phyloP scores from a whole-genome alignment of 2,329 filamentous ascomycete species.

The Talaromyces islandicus region DNA sequence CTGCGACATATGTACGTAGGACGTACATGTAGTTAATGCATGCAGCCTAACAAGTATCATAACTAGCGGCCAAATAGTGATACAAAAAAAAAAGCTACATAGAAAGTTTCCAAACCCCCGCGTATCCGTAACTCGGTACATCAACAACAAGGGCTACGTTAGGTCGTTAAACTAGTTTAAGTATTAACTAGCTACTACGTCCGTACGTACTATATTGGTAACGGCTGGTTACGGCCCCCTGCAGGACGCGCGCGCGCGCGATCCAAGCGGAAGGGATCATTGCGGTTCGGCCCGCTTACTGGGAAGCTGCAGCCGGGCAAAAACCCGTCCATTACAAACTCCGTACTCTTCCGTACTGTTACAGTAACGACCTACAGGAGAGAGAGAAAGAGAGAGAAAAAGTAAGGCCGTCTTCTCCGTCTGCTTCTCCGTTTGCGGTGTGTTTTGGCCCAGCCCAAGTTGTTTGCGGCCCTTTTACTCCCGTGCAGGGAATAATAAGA shows the following conservation, averaged over 20 bases:
- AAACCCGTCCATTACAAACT: neutral
- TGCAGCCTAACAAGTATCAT: neutral
- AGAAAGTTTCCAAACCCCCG: too few relatives aligned
- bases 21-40: neutral
- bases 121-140: too few relatives aligned
- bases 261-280: neutral
- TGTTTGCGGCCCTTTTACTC: neutral
- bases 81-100: neutral
- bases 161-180: too few relatives aligned
- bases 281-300: constrained; percentile 12
- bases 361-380: neutral
- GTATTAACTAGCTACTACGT: neutral
- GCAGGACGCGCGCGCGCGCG: neutral
- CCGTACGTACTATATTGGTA: neutral
- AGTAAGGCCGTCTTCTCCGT: neutral
- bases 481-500: neutral
- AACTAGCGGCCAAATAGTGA: neutral
- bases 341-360: neutral
- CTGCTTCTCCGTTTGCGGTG: neutral
- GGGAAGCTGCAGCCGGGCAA: neutral
- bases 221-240: neutral
- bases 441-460: neutral
- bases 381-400: neutral
- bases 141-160: too few relatives aligned
- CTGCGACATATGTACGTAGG: too few relatives aligned